Conservation (phyloP, 2,329 filamentous ascomycete species). For the Bertia moriformis region DNA sequence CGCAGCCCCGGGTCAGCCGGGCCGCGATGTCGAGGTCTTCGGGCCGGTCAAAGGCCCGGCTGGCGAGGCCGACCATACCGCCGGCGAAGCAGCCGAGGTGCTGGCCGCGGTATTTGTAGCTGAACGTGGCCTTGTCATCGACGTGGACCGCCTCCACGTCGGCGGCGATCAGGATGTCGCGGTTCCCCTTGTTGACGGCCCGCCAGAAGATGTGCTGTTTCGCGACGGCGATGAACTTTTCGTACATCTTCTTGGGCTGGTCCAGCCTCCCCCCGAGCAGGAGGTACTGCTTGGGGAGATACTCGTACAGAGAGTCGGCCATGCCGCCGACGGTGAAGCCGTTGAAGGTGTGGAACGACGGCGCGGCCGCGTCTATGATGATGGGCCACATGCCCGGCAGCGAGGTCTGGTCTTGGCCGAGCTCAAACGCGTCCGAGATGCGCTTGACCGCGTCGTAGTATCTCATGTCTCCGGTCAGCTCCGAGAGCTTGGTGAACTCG, state of each 20-base stretch:
- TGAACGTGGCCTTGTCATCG: slow-evolving; percentile 7
- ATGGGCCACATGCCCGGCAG: slow-evolving; percentile 51
- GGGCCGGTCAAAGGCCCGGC: slow-evolving; percentile 30
- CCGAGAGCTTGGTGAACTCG: slow-evolving; percentile 50
- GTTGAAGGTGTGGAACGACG: slow-evolving; percentile 38
- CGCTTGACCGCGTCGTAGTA: slow-evolving; percentile 48
- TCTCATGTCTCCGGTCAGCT: slow-evolving; percentile 42
- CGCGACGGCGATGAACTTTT: slow-evolving; percentile 20
- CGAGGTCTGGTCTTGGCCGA: slow-evolving; percentile 33
- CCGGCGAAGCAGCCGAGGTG: slow-evolving; percentile 39
- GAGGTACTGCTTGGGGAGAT: slow-evolving; percentile 51
- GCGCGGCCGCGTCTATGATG: slow-evolving; percentile 32
- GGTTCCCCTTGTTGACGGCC: slow-evolving; percentile 16
- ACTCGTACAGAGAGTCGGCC: slow-evolving; percentile 47
- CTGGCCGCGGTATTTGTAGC: slow-evolving; percentile 12
- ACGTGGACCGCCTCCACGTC: slow-evolving; percentile 8
- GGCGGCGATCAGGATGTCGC: slow-evolving; percentile 23
- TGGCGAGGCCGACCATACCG: slow-evolving; percentile 39
- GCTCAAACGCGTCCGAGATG: slow-evolving; percentile 38
- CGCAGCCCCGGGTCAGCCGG: slow-evolving; percentile 36
- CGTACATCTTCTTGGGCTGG: slow-evolving; percentile 23
- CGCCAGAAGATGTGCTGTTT: slow-evolving; percentile 21
- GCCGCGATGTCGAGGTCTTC: slow-evolving; percentile 32
- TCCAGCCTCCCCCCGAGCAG: slow-evolving; percentile 48
- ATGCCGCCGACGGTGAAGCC: slow-evolving; percentile 39